These are phyloP conservation scores for Arachis stenosperma DNA, from an alignment of 306 rosid species.

Conservation along the genomic window DNA sequence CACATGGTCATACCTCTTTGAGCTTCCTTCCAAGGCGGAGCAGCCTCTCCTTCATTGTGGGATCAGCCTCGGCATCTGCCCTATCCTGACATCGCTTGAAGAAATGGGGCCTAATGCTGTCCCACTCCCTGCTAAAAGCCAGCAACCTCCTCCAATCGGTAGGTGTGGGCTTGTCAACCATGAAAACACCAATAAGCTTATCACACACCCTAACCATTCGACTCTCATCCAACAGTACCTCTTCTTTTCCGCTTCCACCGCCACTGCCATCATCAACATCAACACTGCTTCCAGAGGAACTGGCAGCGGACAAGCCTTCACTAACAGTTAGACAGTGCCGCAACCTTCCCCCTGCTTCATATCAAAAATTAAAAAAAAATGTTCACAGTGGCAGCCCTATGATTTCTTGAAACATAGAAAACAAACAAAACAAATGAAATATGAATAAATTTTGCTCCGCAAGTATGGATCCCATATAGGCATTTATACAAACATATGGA, in stretches of 20 bases:
- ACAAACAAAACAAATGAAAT: too few relatives aligned
- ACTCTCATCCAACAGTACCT: constrained; percentile 47
- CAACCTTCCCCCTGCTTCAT: constrained; percentile 39
- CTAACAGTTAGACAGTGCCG: constrained; percentile 26
- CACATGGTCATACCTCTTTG: constrained; percentile 60
- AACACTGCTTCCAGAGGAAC: constrained; percentile 22
- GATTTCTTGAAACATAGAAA: too few relatives aligned
- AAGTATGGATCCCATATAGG: too few relatives aligned
- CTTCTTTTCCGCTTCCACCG: not conserved
- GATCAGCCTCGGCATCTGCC: constrained; percentile 61
- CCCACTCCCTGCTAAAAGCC: constrained; percentile 88
- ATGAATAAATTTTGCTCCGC: too few relatives aligned
- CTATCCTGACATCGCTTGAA: constrained; percentile 59
- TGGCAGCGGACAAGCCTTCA: constrained; percentile 41
- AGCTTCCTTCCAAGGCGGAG: constrained; percentile 84
- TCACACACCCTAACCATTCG: constrained; percentile 68
- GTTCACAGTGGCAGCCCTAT: not conserved
- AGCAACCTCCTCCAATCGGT: constrained; percentile 85
- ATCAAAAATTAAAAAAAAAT: not conserved
- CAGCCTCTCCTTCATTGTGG: constrained; percentile 68
- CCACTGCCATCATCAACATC: not conserved
- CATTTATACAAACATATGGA: too few relatives aligned
- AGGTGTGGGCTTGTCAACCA: constrained; percentile 87
- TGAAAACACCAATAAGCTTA: constrained; percentile 86
- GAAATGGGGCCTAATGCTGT: constrained; percentile 75